Evolutionary conservation across 2,329 filamentous ascomycete genomes (phyloP), one percentile per base, ranked within the genome.

Genomic region (Fusarium stilboides): DNA sequence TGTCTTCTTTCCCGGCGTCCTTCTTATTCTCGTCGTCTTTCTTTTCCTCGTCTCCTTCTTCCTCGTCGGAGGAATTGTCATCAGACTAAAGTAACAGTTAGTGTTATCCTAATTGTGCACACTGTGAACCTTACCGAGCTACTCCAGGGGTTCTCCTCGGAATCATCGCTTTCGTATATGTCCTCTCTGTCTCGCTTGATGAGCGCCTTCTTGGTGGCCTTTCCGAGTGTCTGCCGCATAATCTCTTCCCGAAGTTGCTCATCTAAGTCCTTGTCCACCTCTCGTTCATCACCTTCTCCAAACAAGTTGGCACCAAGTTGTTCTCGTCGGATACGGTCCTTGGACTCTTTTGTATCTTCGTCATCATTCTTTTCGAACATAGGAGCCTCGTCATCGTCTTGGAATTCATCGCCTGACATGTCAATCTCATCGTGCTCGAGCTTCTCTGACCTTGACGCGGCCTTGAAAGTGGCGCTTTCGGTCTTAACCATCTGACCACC

Each of bases 271-370:
- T 90, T 88, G 73, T 94, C 91, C 6, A 94, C 88, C 76, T 91
- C 88, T 44, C 88, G 82, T 74, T 97, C 92, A 71, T 91, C 86
- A 36, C 85, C 88, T 14, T 89, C 86, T 44, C 88, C 88, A 72
- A 97, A 97, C 3, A 96, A 83, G 74, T 97, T 97, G 10, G 95
- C 95, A 53, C 90, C 89, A n/a, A 97, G 85, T 78, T 97, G 94
- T 74, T 94, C 92, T 59, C 91, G 88, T 70, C 92, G 93, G 70
- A 94, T 90, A 53, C 91, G 85, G 15, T 91, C 89, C 66, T 91
- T 90, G 1, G 91, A 86, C 19, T 92, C 88, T 74, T 93, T 94
- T 15, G 86, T 81, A 50, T 94, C 92, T 70, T 97, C 94, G 63
- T 97, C 94, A 50, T 94, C 89, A 52, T 96, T 92, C 17, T 84